A percentile compares a stretch with the other conserved stretches of the same genome.
Conservation (phyloP, 305 asterid species). For the Fraxinus floribunda region DNA sequence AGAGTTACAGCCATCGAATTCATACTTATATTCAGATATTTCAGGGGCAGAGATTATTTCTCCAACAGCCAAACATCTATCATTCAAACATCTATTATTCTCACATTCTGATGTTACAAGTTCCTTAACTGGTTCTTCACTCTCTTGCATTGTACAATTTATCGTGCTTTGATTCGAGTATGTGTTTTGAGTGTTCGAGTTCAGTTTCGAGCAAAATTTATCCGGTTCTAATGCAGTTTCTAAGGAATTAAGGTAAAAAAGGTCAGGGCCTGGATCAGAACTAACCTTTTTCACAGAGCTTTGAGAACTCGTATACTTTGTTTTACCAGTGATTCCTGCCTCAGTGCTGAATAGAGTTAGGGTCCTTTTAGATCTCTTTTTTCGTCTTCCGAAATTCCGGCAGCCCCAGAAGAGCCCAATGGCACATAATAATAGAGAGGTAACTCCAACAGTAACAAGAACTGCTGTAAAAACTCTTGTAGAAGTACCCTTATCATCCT, state of each 20-base stretch:
- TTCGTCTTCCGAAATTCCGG: constrained; percentile 46
- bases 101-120: constrained; percentile 25
- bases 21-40: constrained; percentile 34
- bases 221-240: constrained; percentile 62
- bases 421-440: constrained; percentile 40
- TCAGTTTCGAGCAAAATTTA: constrained; percentile 35
- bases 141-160: constrained; percentile 24
- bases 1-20: constrained; percentile 13
- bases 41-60: constrained; percentile 53
- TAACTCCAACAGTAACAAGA: constrained; percentile 52
- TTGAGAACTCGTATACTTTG: constrained; percentile 45
- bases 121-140: constrained; percentile 29
- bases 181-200: constrained; percentile 25
- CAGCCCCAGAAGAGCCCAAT: constrained; percentile 46
- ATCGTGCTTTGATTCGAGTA: constrained; percentile 22
- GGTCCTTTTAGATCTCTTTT: constrained; percentile 40
- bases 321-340: constrained; percentile 27
- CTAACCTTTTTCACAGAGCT: constrained; percentile 64
- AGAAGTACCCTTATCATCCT: constrained; percentile 24
- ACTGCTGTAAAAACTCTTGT: constrained; percentile 43
- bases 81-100: constrained; percentile 31
- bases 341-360: constrained; percentile 31
- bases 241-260: constrained; percentile 64
- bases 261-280: constrained; percentile 74
- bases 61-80: constrained; percentile 33